Percentiles rank a stretch among this genome's conserved stretches.
phyloP scores from a whole-genome alignment of 768 basidiomycete genomes.

The Macrocybe gigantea region DNA sequence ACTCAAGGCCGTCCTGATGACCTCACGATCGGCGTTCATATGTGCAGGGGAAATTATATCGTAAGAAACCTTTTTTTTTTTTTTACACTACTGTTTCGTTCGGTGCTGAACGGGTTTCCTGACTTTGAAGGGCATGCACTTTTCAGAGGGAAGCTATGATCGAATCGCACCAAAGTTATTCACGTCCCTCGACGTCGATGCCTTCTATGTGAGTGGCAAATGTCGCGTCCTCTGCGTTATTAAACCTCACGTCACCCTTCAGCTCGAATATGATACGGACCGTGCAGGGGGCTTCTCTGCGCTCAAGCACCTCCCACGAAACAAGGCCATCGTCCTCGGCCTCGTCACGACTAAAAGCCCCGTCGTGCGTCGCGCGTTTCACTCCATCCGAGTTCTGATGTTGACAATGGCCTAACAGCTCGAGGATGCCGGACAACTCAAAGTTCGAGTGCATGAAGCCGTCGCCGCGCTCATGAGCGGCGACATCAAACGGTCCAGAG shows the following conservation, averaged over 20 bases:
- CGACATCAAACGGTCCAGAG: constrained; percentile 34
- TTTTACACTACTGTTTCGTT: constrained; percentile 19
- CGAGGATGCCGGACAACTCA: constrained; percentile 43
- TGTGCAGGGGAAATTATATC: constrained; percentile 48
- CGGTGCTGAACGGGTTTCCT: no score
- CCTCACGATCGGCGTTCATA: constrained; percentile 48
- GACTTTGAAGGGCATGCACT: constrained; percentile 33
- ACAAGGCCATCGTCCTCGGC: constrained; percentile 42
- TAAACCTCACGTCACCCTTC: constrained; percentile 10
- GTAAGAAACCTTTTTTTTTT: constrained; percentile 24
- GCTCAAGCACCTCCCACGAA: constrained; percentile 43
- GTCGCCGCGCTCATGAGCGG: constrained; percentile 42
- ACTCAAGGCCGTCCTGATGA: constrained; percentile 46
- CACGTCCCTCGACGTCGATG: constrained; percentile 52
- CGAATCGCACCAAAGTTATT: constrained; percentile 52
- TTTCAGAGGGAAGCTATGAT: constrained; percentile 56
- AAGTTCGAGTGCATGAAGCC: constrained; percentile 47
- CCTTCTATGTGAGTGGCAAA: constrained; percentile 35
- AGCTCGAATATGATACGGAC: constrained; percentile 64
- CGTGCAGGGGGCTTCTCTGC: constrained; percentile 56
- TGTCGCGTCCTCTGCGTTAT: neutral
- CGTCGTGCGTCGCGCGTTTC: constrained; percentile 22
- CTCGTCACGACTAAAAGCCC: constrained; percentile 43
- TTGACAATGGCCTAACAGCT: constrained; percentile 25
- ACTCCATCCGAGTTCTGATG: neutral